phyloP scores from a whole-genome alignment of 805 yeast species.

The Suhomyces faveliae region DNA sequence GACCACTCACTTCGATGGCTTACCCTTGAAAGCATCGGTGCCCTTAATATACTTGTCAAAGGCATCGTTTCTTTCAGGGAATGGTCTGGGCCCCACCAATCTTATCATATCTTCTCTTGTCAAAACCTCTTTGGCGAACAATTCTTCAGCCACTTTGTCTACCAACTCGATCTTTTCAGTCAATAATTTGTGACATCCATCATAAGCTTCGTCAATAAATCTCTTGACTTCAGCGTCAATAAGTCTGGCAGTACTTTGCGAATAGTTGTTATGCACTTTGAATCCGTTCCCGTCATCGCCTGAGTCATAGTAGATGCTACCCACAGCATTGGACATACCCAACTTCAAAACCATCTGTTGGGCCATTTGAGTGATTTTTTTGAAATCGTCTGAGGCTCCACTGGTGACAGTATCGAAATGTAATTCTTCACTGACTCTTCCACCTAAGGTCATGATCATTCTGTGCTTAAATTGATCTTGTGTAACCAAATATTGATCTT shows the following conservation, averaged over 20 bases:
- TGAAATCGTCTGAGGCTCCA: conserved; percentile 92
- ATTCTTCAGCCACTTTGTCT: conserved; percentile 69
- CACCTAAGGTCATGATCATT: conserved; percentile 94
- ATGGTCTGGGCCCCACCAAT: conserved; percentile 74
- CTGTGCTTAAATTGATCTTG: conserved; percentile 75
- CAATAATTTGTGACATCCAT: conserved; percentile 55
- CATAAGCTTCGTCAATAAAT: conserved; percentile 64
- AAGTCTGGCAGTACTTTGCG: conserved; percentile 65
- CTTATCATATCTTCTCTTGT: conserved; percentile 80
- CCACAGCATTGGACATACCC: conserved; percentile 85
- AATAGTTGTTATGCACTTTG: conserved; percentile 59
- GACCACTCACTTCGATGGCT: conserved; percentile 15
- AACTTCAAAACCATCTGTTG: conserved; percentile 82
- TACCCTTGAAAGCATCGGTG: conserved; percentile 39
- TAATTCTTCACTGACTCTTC: conserved; percentile 86
- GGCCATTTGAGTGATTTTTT: conserved; percentile 87
- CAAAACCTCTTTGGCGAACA: conserved; percentile 70
- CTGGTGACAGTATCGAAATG: conserved; percentile 85
- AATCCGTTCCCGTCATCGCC: conserved; percentile 46
- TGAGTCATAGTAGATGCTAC: conserved; percentile 57
- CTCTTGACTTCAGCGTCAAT: conserved; percentile 71
- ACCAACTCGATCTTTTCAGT: conserved; percentile 60
- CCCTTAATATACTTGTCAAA: conserved; percentile 81
- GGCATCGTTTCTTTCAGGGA: conserved; percentile 78
- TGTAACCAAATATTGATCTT: conserved; percentile 77